These are phyloP conservation scores for Syncephalastrum racemosum DNA, from an alignment of 371 early-diverging fungal species.

Conservation along the genomic window DNA sequence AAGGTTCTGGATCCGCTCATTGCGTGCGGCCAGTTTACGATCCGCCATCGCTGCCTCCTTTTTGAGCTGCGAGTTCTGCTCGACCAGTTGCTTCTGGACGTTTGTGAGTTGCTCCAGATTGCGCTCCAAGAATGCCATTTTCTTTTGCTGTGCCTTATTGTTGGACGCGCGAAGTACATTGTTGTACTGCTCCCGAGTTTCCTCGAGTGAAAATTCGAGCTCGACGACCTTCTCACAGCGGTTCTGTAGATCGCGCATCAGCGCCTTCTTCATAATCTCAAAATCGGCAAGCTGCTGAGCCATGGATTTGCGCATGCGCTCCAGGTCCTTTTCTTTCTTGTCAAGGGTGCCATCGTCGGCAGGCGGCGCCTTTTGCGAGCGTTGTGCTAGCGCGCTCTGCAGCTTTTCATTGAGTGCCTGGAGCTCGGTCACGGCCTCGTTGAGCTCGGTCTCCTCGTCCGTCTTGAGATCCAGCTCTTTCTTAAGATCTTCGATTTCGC, in stretches of 20 bases:
- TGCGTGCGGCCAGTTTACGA: slow-evolving; percentile 84
- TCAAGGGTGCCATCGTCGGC: slow-evolving; percentile 22
- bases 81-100: slow-evolving; percentile 92
- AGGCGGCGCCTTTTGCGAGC: neutral
- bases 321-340: slow-evolving; percentile 81
- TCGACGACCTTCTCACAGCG: slow-evolving; percentile 94
- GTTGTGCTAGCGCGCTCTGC: slow-evolving; percentile 28
- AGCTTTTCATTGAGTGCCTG: slow-evolving; percentile 69
- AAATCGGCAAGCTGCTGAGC: slow-evolving; percentile 88
- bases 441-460: slow-evolving; percentile 69
- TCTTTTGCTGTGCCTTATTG: slow-evolving; percentile 84
- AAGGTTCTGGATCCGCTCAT: slow-evolving; percentile 89
- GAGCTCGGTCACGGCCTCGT: slow-evolving; percentile 54
- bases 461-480: slow-evolving; percentile 64
- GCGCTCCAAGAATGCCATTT: slow-evolving; percentile 94
- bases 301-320: slow-evolving; percentile 87
- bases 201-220: slow-evolving; percentile 91
- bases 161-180: slow-evolving; percentile 77
- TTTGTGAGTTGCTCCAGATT: slow-evolving; percentile 93
- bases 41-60: slow-evolving; percentile 88
- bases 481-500: slow-evolving; percentile 74
- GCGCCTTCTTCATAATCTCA: slow-evolving; percentile 92
- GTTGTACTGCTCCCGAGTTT: slow-evolving; percentile 87
- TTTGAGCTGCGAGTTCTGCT: slow-evolving; percentile 91
- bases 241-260: slow-evolving; percentile 94